Conservation (phyloP, 495 filamentous ascomycete genomes). For the Coniosporium apollinis region DNA sequence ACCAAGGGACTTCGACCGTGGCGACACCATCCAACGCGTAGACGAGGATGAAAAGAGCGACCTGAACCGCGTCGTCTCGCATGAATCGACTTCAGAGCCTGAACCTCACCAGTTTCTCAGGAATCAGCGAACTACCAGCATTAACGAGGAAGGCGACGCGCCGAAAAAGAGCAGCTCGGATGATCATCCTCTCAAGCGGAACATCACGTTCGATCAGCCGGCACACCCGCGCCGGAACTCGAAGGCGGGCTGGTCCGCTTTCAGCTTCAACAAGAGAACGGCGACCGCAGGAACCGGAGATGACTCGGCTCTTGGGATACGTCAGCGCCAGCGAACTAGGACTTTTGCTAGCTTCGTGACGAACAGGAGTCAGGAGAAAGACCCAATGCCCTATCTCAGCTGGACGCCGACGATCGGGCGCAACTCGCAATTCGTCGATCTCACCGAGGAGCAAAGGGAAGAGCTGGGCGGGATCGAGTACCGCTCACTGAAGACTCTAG, state of each 20-base stretch:
- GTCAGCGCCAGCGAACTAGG: conserved; percentile 4
- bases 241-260: background rate
- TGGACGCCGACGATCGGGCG: conserved; percentile 84
- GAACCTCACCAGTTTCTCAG: background rate
- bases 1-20: conserved; percentile 70
- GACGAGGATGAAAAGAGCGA: conserved; percentile 30
- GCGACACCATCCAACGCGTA: conserved; percentile 48
- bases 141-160: conserved; percentile 2
- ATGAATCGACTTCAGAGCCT: too few species aligned
- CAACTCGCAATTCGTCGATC: conserved; percentile 78
- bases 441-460: conserved; percentile 79
- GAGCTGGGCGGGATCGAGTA: conserved; percentile 94
- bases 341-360: conserved; percentile 26
- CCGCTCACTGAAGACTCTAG: conserved; percentile 70
- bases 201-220: conserved; percentile 34
- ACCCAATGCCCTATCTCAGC: conserved; percentile 71
- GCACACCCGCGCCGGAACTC: conserved; percentile 14
- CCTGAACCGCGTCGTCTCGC: too few species aligned
- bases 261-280: background rate
- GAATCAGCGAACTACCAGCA: background rate
- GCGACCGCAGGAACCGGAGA: background rate
- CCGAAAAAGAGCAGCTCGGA: conserved; percentile 18
- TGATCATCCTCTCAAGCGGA: conserved; percentile 22
- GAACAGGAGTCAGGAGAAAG: conserved; percentile 26
- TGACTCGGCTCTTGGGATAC: background rate